Conservation (phyloP, 2,329 filamentous ascomycete species). For the Eutypa lata region DNA sequence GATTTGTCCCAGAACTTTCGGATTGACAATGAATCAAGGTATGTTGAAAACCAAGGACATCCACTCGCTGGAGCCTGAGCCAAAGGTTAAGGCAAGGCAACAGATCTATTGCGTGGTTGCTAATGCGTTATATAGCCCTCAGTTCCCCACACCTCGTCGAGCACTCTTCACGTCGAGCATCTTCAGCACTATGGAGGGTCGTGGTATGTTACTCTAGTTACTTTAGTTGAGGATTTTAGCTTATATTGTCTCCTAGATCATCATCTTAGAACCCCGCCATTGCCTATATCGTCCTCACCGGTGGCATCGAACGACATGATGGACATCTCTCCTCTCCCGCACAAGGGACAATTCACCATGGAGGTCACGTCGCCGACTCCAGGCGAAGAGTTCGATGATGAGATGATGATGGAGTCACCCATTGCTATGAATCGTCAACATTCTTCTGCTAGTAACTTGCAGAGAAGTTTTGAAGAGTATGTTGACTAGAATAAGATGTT, state of each 20-base stretch:
- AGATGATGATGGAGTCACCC: conserved; percentile 58
- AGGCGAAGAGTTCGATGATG: conserved; percentile 39
- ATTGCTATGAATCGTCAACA: conserved; percentile 43
- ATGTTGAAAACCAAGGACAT: conserved; percentile 30
- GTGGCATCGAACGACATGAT: conserved; percentile 70
- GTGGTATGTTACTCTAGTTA: conserved; percentile 48
- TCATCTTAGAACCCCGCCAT: conserved; percentile 77
- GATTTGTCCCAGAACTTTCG: conserved; percentile 97
- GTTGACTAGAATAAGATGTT: conserved; percentile 22
- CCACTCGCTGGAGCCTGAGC: not conserved
- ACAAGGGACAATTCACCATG: conserved; percentile 73
- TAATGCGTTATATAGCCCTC: conserved; percentile 56
- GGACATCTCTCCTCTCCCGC: conserved; percentile 90
- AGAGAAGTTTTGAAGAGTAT: conserved; percentile 53
- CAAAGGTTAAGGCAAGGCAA: not conserved
- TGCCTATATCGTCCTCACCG: conserved; percentile 76
- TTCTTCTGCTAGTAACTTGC: conserved; percentile 41
- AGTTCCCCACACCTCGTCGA: conserved; percentile 76
- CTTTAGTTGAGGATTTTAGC: conserved; percentile 11
- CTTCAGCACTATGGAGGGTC: conserved; percentile 54
- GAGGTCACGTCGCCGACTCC: conserved; percentile 73
- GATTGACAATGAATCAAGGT: conserved; percentile 83
- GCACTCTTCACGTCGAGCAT: conserved; percentile 77
- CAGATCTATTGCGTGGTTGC: conserved; percentile 4
- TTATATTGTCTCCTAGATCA: conserved; percentile 49